These are phyloP conservation scores for Globisporangium spinosum DNA, from an alignment of 352 stramenopile species.

Conservation along the genomic window DNA sequence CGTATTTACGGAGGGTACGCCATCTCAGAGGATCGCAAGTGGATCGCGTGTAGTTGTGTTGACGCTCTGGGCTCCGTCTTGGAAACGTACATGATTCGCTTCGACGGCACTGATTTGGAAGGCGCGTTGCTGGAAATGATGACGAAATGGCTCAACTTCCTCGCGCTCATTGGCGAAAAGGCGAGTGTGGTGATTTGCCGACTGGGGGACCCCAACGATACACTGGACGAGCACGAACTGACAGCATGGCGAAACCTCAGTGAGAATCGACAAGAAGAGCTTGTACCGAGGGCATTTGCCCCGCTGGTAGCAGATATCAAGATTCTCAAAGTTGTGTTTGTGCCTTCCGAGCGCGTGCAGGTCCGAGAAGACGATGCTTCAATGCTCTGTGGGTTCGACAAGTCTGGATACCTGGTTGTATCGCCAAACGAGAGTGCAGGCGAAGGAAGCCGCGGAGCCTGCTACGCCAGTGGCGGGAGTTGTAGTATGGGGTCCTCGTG, in stretches of 20 bases:
- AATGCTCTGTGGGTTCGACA: conserved; percentile 29
- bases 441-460: conserved; percentile 30
- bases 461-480: conserved; percentile 25
- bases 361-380: conserved; percentile 35
- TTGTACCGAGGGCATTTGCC: conserved; percentile 33
- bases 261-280: conserved; percentile 24
- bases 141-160: conserved; percentile 48
- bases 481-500: conserved; percentile 22
- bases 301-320: conserved; percentile 36
- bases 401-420: conserved; percentile 38
- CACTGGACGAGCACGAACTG: conserved; percentile 31
- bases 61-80: conserved; percentile 60
- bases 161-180: conserved; percentile 53
- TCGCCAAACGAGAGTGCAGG: conserved; percentile 28
- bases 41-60: conserved; percentile 48
- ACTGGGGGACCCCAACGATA: conserved; percentile 20
- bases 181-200: conserved; percentile 43
- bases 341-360: conserved; percentile 36
- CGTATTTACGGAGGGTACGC: conserved; percentile 52
- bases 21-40: conserved; percentile 53
- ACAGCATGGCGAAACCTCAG: conserved; percentile 37
- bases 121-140: conserved; percentile 40
- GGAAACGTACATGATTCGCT: conserved; percentile 43
- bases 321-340: conserved; percentile 36
- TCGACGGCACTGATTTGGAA: conserved; percentile 28